A percentile compares a stretch with the other conserved stretches of the same genome.
These are phyloP conservation scores for Stereum hirsutum DNA, from an alignment of 1,284 basidiomycete genomes.

Conservation along the genomic window DNA sequence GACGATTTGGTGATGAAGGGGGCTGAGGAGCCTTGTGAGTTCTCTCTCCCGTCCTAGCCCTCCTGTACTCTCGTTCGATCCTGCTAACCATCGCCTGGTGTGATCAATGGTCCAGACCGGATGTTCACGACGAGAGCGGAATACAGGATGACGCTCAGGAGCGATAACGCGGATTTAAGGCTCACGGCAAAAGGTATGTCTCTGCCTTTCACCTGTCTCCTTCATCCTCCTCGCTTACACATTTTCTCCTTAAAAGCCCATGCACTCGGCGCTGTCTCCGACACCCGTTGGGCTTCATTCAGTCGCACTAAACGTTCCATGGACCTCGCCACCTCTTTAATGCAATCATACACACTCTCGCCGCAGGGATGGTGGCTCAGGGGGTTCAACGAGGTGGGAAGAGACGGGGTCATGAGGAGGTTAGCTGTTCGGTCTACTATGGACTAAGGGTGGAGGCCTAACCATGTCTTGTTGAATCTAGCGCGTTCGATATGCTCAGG, in stretches of 20 bases:
- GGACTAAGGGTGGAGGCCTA: conserved; percentile 6
- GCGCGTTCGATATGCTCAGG: conserved; percentile 71
- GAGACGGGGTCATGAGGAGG: conserved; percentile 58
- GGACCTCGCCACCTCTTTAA: conserved; percentile 34
- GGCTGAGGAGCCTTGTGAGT: conserved; percentile 80
- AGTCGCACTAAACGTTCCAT: conserved; percentile 39
- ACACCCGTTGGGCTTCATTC: conserved; percentile 53
- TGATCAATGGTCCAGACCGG: conserved; percentile 54
- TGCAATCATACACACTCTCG: conserved; percentile 41
- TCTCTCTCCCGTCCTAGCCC: conserved; percentile 1
- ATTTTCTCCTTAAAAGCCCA: conserved; percentile 27
- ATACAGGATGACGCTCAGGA: conserved; percentile 79
- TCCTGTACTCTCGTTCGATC: not conserved
- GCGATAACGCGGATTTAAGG: conserved; percentile 82
- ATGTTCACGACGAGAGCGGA: conserved; percentile 92
- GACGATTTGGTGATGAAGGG: conserved; percentile 86
- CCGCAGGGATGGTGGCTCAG: conserved; percentile 59
- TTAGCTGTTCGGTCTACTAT: conserved; percentile 12
- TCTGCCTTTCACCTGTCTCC: conserved; percentile 1
- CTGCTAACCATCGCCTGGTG: not conserved
- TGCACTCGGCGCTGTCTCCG: conserved; percentile 50
- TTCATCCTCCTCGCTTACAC: not conserved
- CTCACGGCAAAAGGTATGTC: conserved; percentile 64
- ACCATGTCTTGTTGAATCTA: conserved; percentile 17
- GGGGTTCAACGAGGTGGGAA: conserved; percentile 46